Base-by-base conservation (phyloP, 2,329 filamentous ascomycete genomes). In the Colletotrichum neosansevieriae region DNA sequence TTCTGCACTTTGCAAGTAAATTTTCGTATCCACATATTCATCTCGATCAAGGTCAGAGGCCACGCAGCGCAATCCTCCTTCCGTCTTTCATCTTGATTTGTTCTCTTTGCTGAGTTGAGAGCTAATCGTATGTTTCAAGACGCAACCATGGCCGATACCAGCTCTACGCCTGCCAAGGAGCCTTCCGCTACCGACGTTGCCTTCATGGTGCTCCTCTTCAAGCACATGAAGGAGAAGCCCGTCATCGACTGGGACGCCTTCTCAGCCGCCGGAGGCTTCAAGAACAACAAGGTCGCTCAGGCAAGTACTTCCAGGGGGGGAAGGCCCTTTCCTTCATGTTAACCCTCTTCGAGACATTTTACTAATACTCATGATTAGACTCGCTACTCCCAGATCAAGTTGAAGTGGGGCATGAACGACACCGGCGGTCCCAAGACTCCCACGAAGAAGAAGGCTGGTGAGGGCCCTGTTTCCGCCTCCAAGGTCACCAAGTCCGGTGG, bases 341-440 rank as follows among this genome's bases (percentile, higher is more conserved):
- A 21, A 21, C 21, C 21, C 21, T 3, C 2, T 21, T 21, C 21
- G 21, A 21, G 21, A 21, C 21, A 21, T 9, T 1, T 36, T 15
- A 15, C 13, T 3, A 29, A 9, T 61, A 24, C 58, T 40, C 40
- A 53, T 2, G 1, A 38, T 44, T 64, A 83, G 78, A 79, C 81
- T 44, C 83, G 85, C 51, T 87, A 83, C 64, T 79, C 82, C 3
- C 84, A 87, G 67, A 81, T 87, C 68, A 86, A 83, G 74, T 76
- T 78, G 51, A 84, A 85, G 75, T 76, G 83, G 0, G 80, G 80
- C 3, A 77, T 84, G 49, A 51, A 11, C 49, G 34, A 36, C 7
- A 12, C 34, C 34, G 34, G 21, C 21, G 21, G 21, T 21, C 44
- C 72, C 71, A 5, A 56, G 36, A 64, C 56, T 4, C 58, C 67